phyloP scores from a whole-genome alignment of 805 yeast species.

The Monosporozyma aquatica region DNA sequence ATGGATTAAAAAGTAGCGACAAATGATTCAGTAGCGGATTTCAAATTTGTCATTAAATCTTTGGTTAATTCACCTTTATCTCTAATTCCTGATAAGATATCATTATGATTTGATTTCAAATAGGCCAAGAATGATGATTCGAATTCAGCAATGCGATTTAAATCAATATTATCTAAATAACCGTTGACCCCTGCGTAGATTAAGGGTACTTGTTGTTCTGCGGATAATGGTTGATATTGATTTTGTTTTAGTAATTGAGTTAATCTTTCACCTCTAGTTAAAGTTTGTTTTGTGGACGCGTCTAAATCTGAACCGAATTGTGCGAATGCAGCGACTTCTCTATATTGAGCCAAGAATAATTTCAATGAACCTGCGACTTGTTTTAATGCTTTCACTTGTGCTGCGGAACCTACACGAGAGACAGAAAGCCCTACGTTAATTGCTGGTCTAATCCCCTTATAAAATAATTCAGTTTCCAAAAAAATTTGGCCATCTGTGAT shows the following conservation, averaged over 20 bases:
- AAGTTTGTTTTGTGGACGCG: slow-evolving; percentile 98
- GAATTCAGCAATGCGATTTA: slow-evolving; percentile 80
- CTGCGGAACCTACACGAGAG: slow-evolving; percentile 99
- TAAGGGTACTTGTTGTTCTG: slow-evolving; percentile 98
- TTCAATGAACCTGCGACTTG: slow-evolving; percentile 99
- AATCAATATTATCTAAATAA: slow-evolving; percentile 80
- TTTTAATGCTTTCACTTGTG: slow-evolving; percentile 99
- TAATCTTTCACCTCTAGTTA: slow-evolving; percentile 99
- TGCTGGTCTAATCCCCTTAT: slow-evolving; percentile 99
- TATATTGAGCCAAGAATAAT: slow-evolving; percentile 99
- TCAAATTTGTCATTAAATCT: slow-evolving; percentile 79
- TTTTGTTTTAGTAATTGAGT: slow-evolving; percentile 97
- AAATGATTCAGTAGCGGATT: slow-evolving; percentile 86
- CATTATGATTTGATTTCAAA: slow-evolving; percentile 85
- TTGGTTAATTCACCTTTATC: slow-evolving; percentile 83
- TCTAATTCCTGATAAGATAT: slow-evolving; percentile 74
- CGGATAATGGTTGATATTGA: slow-evolving; percentile 93
- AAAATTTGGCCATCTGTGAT: slow-evolving; percentile 96
- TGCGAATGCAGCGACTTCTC: slow-evolving; percentile 99
- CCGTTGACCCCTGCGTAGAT: slow-evolving; percentile 99
- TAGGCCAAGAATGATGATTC: slow-evolving; percentile 88
- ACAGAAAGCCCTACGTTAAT: slow-evolving; percentile 99
- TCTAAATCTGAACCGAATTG: slow-evolving; percentile 99
- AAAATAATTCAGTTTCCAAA: slow-evolving; percentile 99
- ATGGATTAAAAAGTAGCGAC: slow-evolving; percentile 71